Evolutionary conservation across 108 stramenopile genomes (phyloP).

Genomic region (Aurantiochytrium sp.): DNA sequence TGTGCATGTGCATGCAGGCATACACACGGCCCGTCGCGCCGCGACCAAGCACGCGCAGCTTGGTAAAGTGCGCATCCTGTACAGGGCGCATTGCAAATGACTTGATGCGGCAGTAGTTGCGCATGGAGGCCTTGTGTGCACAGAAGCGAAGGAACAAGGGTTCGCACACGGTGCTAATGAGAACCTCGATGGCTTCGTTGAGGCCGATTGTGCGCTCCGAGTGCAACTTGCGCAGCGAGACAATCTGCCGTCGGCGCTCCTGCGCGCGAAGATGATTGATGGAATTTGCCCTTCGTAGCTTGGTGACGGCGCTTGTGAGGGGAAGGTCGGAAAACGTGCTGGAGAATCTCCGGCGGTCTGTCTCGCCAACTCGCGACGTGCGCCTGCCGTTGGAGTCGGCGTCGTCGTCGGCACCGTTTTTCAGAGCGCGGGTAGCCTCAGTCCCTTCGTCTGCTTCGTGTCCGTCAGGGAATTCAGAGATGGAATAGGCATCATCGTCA

Average conservation of each 20-base stretch:
- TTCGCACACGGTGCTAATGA: not conserved
- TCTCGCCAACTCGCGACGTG: not conserved
- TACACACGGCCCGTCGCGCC: not conserved
- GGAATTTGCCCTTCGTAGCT: not conserved
- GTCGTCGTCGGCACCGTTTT: slow-evolving; percentile 35
- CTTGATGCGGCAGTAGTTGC: not conserved
- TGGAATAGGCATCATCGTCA: too few relatives aligned
- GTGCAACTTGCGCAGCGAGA: not conserved
- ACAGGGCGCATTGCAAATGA: not conserved
- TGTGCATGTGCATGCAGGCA: not conserved
- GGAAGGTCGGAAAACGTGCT: not conserved
- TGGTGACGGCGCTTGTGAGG: not conserved
- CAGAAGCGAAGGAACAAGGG: not conserved
- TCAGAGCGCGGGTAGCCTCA: too few relatives aligned
- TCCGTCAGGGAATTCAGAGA: too few relatives aligned
- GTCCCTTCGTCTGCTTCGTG: too few relatives aligned
- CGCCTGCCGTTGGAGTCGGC: slow-evolving; percentile 19
- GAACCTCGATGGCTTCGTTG: not conserved
- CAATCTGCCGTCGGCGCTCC: not conserved
- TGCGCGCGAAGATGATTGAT: not conserved
- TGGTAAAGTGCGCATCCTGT: slow-evolving; percentile 3
- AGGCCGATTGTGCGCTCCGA: not conserved
- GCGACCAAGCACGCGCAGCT: slow-evolving; percentile 6
- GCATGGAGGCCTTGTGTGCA: not conserved
- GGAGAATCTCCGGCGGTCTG: not conserved